Percentiles rank a stretch among this genome's conserved stretches.
phyloP scores from a whole-genome alignment of 352 stramenopile species.

The Phytophthora citricola region DNA sequence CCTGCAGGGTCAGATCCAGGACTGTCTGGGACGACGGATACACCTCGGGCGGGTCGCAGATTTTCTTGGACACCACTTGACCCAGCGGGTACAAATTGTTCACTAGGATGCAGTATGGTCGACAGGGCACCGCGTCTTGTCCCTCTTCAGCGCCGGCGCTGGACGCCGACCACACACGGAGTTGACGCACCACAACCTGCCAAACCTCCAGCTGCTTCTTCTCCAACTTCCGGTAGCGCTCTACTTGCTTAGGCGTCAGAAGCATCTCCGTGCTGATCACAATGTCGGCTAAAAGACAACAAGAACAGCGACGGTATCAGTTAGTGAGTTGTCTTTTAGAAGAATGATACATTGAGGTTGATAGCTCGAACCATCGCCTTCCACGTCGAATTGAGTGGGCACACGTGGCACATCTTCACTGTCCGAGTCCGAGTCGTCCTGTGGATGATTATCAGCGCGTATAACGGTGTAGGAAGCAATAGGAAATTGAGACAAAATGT shows the following conservation, averaged over 20 bases:
- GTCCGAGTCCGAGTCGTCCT: conserved; percentile 76
- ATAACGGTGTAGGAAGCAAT: not conserved
- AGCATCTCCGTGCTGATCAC: conserved; percentile 80
- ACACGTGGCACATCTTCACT: conserved; percentile 61
- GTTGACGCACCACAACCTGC: conserved; percentile 87
- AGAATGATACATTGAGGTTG: conserved; percentile 3
- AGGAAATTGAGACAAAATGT: not conserved
- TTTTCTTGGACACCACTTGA: conserved; percentile 88
- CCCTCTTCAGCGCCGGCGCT: conserved; percentile 64
- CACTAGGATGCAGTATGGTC: conserved; percentile 86
- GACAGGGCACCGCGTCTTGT: conserved; percentile 69
- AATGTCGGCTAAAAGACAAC: conserved; percentile 63
- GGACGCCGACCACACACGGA: conserved; percentile 88
- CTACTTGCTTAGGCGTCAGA: conserved; percentile 59
- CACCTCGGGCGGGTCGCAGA: conserved; percentile 80
- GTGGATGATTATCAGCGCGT: not conserved
- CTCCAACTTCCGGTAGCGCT: conserved; percentile 76
- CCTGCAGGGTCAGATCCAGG: conserved; percentile 72
- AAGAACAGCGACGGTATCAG: conserved; percentile 5
- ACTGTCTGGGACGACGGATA: conserved; percentile 77
- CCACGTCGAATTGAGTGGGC: conserved; percentile 83
- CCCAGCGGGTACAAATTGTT: conserved; percentile 89
- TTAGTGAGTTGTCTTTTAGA: not conserved
- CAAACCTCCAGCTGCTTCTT: conserved; percentile 87
- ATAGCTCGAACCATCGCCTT: conserved; percentile 69